Conservation (phyloP, 257 asterid species). For the Coffea canephora region DNA sequence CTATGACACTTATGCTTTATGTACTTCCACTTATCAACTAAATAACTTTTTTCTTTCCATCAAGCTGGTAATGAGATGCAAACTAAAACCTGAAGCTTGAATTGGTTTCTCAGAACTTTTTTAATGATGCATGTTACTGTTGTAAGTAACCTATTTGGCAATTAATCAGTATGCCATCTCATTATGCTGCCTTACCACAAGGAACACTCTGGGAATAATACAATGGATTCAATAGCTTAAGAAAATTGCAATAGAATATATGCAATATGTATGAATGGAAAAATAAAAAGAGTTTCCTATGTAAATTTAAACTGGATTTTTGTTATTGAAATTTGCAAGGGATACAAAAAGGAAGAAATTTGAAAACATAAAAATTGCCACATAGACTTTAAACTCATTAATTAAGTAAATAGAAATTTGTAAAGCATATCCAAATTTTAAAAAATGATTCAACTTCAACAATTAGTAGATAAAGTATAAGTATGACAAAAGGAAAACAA, state of each 20-base stretch:
- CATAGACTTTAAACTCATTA: too few species aligned
- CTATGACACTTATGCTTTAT: too few species aligned
- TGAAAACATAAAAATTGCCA: too few species aligned
- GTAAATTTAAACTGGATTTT: too few species aligned
- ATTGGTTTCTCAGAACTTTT: not conserved
- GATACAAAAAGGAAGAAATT: too few species aligned
- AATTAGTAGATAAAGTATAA: not conserved
- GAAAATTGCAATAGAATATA: not conserved
- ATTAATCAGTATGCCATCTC: not conserved
- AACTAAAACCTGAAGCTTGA: not conserved
- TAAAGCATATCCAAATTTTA: too few species aligned
- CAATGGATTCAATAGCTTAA: not conserved
- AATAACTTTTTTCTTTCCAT: not conserved
- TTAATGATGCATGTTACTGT: not conserved
- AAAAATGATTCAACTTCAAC: too few species aligned
- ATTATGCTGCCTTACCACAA: not conserved
- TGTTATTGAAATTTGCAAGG: too few species aligned
- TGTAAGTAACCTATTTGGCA: not conserved
- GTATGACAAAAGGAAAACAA: not conserved
- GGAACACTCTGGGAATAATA: not conserved
- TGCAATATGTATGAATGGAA: too few species aligned
- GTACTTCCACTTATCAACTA: not conserved
- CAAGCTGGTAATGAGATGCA: not conserved
- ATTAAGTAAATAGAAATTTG: too few species aligned
- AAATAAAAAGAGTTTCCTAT: too few species aligned